These are phyloP conservation scores for Fusarium virguliforme DNA, from an alignment of 2,329 filamentous ascomycete genomes.

Conservation along the genomic window DNA sequence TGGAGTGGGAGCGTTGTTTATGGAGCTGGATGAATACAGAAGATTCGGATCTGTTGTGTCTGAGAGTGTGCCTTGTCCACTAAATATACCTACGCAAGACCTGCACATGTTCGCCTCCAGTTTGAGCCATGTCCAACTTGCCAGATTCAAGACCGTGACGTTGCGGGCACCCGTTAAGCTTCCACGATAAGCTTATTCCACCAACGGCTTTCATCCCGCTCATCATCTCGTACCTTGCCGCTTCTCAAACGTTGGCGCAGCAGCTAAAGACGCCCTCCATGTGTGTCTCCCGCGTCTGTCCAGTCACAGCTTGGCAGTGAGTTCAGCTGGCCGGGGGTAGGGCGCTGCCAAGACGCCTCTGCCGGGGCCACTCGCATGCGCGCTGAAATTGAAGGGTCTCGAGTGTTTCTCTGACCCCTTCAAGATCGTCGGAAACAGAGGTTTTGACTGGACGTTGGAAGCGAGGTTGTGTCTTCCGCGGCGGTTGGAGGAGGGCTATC, in stretches of 20 bases:
- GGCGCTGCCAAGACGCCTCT: constrained; percentile 15
- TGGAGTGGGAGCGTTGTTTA: background rate
- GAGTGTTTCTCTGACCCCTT: too few species aligned
- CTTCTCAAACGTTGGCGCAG: constrained; percentile 28
- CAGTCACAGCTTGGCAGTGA: constrained; percentile 25
- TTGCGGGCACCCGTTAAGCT: constrained; percentile 21
- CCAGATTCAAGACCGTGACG: background rate
- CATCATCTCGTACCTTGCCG: background rate
- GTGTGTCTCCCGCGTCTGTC: background rate
- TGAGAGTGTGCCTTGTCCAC: background rate
- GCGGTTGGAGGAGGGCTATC: constrained; percentile 13
- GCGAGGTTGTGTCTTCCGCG: constrained; percentile 15
- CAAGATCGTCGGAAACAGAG: constrained; percentile 7
- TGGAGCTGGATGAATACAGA: background rate
- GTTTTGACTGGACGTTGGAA: constrained; percentile 10
- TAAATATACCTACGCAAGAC: background rate
- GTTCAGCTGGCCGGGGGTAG: constrained; percentile 39
- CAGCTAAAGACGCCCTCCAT: constrained; percentile 27
- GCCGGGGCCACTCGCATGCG: background rate
- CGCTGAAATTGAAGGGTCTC: constrained; percentile 15
- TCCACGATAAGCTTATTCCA: constrained; percentile 30
- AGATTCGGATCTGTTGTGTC: background rate
- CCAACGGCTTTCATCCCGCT: background rate
- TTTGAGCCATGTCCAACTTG: background rate
- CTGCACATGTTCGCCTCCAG: background rate